Evolutionary conservation across 768 basidiomycete genomes (phyloP).

Genomic region (Auricularia auricula-judae): DNA sequence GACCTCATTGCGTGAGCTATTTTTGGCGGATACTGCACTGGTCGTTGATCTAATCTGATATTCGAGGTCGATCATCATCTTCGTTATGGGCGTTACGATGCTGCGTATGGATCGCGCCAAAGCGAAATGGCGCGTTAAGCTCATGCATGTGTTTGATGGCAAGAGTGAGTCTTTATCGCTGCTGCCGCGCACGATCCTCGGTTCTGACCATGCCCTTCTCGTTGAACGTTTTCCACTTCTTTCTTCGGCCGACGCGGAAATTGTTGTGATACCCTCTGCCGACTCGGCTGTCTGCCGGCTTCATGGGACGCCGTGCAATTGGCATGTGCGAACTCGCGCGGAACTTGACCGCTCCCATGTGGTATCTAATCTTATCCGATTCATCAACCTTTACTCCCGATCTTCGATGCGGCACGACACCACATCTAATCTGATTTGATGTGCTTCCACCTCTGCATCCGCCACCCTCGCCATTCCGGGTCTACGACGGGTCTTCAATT

Average conservation of each 20-base stretch:
- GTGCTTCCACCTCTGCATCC: no score
- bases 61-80: constrained; percentile 58
- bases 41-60: neutral
- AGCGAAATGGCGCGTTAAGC: constrained; percentile 67
- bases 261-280: neutral
- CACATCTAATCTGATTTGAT: no score
- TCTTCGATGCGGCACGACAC: no score
- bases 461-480: no score
- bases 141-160: constrained; percentile 19
- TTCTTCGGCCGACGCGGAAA: neutral
- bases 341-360: neutral
- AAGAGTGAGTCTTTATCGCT: constrained; percentile 28
- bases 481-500: no score
- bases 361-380: neutral
- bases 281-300: neutral
- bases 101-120: constrained; percentile 91
- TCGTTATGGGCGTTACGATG: constrained; percentile 90
- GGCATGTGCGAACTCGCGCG: neutral
- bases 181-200: neutral
- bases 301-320: neutral
- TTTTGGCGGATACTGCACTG: constrained; percentile 7
- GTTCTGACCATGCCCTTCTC: neutral
- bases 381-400: neutral
- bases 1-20: constrained; percentile 41
- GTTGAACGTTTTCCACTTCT: neutral